phyloP scores from a whole-genome alignment of 208 protist genomes.

The Jaenimonas drosophilae region DNA sequence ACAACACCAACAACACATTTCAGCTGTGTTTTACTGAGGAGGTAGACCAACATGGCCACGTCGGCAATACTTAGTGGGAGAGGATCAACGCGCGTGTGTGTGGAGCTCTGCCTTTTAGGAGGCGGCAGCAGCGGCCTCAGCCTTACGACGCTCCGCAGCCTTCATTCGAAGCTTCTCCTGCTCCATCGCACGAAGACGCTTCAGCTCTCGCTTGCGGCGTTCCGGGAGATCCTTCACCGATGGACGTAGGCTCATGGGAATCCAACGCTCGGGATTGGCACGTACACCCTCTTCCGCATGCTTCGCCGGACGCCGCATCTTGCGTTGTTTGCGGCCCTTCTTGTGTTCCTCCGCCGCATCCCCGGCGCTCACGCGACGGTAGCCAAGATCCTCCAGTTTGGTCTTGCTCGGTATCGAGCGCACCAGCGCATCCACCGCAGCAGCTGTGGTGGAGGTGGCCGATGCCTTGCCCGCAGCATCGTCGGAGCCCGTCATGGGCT shows the following conservation, averaged over 20 bases:
- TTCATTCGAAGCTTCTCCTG: conserved; percentile 77
- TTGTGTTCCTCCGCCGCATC: conserved; percentile 11
- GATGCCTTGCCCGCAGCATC: background rate
- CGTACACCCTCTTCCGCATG: conserved; percentile 55
- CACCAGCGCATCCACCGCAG: conserved; percentile 22
- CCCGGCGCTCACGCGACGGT: conserved; percentile 19
- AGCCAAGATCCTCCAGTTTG: conserved; percentile 49
- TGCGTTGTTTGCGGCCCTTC: background rate
- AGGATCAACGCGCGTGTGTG: background rate
- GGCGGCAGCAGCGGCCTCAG: conserved; percentile 2
- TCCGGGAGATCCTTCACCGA: conserved; percentile 79
- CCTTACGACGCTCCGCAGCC: conserved; percentile 28
- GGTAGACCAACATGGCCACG: too few relatives aligned
- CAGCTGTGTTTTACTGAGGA: too few relatives aligned
- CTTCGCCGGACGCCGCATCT: conserved; percentile 43
- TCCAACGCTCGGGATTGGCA: conserved; percentile 80
- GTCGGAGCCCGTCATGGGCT: background rate
- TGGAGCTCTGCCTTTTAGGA: background rate
- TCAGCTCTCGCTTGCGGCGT: conserved; percentile 70
- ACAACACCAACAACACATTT: background rate
- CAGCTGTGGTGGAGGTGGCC: conserved; percentile 9
- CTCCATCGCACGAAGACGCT: conserved; percentile 66
- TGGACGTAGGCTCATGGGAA: conserved; percentile 71
- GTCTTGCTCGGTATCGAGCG: conserved; percentile 26
- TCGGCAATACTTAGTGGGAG: background rate